phyloP scores from a whole-genome alignment of 352 stramenopile genomes.

The Pythium grandisporangium region DNA sequence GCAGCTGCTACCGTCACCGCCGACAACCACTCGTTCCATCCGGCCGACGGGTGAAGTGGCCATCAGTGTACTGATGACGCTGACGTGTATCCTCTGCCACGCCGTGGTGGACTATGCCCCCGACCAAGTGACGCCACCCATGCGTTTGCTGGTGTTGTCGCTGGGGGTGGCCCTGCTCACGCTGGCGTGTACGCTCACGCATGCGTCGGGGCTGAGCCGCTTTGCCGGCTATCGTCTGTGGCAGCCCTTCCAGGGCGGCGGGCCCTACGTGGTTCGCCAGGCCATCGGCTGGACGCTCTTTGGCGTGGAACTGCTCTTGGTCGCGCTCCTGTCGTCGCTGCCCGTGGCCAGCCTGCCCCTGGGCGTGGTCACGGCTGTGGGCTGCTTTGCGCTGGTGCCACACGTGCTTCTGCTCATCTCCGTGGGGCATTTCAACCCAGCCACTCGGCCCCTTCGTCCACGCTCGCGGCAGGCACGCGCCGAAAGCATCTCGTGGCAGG shows the following conservation, averaged over 20 bases:
- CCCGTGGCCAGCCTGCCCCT: constrained; percentile 12
- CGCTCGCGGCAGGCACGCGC: not conserved
- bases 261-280: constrained; percentile 34
- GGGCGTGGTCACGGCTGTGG: constrained; percentile 22
- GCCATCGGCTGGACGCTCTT: constrained; percentile 45
- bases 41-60: too few species aligned
- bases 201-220: constrained; percentile 19
- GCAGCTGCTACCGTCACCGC: too few species aligned
- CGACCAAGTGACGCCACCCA: constrained; percentile 9
- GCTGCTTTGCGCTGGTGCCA: constrained; percentile 21
- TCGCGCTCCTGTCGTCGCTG: constrained; percentile 26
- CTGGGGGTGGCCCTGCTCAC: constrained; percentile 19
- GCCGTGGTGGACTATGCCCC: constrained; percentile 27
- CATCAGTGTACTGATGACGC: constrained; percentile 27
- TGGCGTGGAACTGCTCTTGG: constrained; percentile 36
- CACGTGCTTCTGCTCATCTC: constrained; percentile 26
- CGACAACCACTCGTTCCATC: too few species aligned
- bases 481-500: constrained; percentile 8
- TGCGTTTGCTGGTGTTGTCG: constrained; percentile 3
- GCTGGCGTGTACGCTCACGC: constrained; percentile 18
- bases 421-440: constrained; percentile 20
- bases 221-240: constrained; percentile 20
- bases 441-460: too few species aligned
- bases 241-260: constrained; percentile 42
- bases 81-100: constrained; percentile 26